Evolutionary conservation across 2,329 filamentous ascomycete species (phyloP), one percentile per base, ranked within the genome.

Genomic region (Fusarium sp.): DNA sequence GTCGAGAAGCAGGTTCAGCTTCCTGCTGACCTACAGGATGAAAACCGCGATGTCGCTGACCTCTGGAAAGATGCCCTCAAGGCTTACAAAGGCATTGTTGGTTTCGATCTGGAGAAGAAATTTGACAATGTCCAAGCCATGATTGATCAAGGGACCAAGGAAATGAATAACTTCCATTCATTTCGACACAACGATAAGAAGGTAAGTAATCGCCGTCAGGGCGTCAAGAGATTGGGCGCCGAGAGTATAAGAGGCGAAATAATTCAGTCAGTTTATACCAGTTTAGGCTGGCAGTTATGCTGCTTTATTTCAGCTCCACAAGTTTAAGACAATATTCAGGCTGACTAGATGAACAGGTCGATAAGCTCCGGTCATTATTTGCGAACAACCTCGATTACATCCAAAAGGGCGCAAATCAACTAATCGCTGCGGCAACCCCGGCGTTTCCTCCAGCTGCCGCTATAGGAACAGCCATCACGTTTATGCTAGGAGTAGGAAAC

Each of bases 161-260:
- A 79, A 52, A 79, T 80, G 74, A 73, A 77, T 11, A 67, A 71
- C 34, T 80, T 80, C 42, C 73, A 75, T 41, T 75, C 75, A 22
- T 80, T 77, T 45, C 74, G 78, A 2, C 79, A 80, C n/a, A 73
- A 80, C 24, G 72, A 77, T 18, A 72, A 73, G 4, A 80, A 79
- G 34, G 34, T 30, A 14, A 14, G 29, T 30, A 30, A 1, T 13
- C 13, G 29, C 12, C 6, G 12, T 30, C 4, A 13, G 11, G 27
- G 2, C 12, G 27, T 29, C 4, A 29, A 29, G 29, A 29, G 22
- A 29, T 29, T 13, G 29, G 29, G 11, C 4, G 5, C 12, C 12
- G 12, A 30, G 12, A 3, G 12, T 1, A 30, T 30, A 13, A 13
- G 12, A 30, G 29, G 1, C 2, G 29, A 14, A 14, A 13, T 30